A percentile compares a stretch with the other conserved stretches of the same genome.
These are phyloP conservation scores for Vararia minispora DNA, from an alignment of 768 basidiomycete species.

Conservation along the genomic window DNA sequence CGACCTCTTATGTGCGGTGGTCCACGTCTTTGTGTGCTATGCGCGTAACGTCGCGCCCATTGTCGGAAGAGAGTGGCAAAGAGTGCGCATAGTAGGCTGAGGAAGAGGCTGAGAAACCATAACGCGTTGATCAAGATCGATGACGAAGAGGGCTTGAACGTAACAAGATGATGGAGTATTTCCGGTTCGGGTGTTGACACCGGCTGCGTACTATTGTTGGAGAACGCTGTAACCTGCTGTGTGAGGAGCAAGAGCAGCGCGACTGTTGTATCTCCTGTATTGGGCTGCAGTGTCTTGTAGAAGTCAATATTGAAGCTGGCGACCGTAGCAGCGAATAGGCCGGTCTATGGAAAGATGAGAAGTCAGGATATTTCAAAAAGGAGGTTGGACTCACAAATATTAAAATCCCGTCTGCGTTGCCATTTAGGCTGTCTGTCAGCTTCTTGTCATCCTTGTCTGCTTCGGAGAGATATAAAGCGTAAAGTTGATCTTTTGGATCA, in stretches of 20 bases:
- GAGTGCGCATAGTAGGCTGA: constrained; percentile 7
- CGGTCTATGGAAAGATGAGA: constrained; percentile 7
- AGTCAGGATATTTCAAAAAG: too few relatives aligned
- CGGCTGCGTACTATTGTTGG: neutral
- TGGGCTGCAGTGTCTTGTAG: constrained; percentile 9
- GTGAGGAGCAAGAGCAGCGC: constrained; percentile 4
- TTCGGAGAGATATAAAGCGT: constrained; percentile 9
- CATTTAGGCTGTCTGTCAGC: constrained; percentile 8
- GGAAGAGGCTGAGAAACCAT: constrained; percentile 12
- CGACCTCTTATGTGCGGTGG: constrained; percentile 1
- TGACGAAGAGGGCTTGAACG: neutral
- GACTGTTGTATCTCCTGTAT: constrained; percentile 1
- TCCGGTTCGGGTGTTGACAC: neutral
- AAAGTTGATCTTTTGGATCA: too few relatives aligned
- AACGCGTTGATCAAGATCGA: constrained; percentile 8
- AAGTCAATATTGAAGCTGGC: constrained; percentile 12
- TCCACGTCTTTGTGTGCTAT: neutral
- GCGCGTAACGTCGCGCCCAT: constrained; percentile 7
- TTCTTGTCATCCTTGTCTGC: constrained; percentile 3
- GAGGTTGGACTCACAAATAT: constrained; percentile 7
- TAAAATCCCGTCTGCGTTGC: constrained; percentile 9
- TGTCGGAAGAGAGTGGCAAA: constrained; percentile 9
- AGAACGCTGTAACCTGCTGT: constrained; percentile 3
- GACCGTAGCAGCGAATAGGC: constrained; percentile 11
- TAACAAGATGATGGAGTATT: neutral